phyloP scores from a whole-genome alignment of 176 grass and related monocot genomes.

The Zoysia japonica region DNA sequence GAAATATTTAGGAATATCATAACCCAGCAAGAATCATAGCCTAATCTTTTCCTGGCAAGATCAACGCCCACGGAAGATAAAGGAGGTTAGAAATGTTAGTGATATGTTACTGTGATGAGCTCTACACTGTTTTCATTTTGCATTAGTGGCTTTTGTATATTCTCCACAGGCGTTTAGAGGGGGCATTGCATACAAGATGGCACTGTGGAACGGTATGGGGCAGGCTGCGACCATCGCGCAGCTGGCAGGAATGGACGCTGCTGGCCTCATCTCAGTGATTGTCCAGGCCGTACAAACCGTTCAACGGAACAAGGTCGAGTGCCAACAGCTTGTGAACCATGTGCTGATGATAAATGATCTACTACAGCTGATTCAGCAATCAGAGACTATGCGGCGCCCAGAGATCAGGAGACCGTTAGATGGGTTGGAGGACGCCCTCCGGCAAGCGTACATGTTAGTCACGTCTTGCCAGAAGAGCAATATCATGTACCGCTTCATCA shows the following conservation, averaged over 20 bases:
- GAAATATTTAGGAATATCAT: too few relatives aligned
- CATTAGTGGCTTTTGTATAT: too few relatives aligned
- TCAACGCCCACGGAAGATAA: too few relatives aligned
- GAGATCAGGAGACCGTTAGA: slow-evolving; percentile 52
- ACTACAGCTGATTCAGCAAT: slow-evolving; percentile 38
- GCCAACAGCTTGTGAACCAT: slow-evolving; percentile 33
- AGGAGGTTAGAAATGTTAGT: too few relatives aligned
- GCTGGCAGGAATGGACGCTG: slow-evolving; percentile 50
- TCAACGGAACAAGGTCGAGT: slow-evolving; percentile 46
- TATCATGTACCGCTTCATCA: slow-evolving; percentile 36
- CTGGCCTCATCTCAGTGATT: slow-evolving; percentile 44
- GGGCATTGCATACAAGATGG: slow-evolving; percentile 19
- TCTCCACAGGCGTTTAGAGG: too few relatives aligned
- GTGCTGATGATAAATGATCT: slow-evolving; percentile 44
- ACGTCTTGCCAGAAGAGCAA: slow-evolving; percentile 34
- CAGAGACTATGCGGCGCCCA: slow-evolving; percentile 47
- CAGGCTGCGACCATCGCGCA: slow-evolving; percentile 47
- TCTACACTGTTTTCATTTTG: too few relatives aligned
- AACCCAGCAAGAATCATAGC: too few relatives aligned
- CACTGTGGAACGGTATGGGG: slow-evolving; percentile 48
- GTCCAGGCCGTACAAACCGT: slow-evolving; percentile 28
- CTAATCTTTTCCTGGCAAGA: too few relatives aligned
- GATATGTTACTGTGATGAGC: too few relatives aligned
- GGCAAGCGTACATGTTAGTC: slow-evolving; percentile 31
- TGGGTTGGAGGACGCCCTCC: slow-evolving; percentile 39